Base-by-base conservation (phyloP, 1,284 basidiomycete species). In the Dichomitus squalens region DNA sequence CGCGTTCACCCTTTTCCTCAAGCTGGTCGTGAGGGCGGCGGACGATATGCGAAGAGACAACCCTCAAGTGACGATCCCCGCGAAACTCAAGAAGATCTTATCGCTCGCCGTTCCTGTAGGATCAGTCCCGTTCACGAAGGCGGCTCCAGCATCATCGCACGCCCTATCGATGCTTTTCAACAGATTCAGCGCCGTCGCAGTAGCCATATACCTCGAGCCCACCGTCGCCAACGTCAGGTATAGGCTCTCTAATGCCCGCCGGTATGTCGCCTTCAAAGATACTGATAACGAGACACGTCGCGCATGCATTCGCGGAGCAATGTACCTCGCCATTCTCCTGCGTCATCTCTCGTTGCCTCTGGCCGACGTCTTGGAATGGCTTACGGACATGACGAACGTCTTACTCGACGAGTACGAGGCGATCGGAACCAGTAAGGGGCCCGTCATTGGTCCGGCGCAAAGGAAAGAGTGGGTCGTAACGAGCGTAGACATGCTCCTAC, bases 131-230 rank as follows among this genome's bases (percentile, higher is more conserved):
- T 90, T 89, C 71, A 82, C 82, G 14, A 82, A 84, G 50, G 73
- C 77, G 29, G 70, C 75, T 16, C 78, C 85, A 4, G 85, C 87
- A 0, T 78, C 79, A 0, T 64, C 71, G 3, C 76, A 82, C 31
- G 85, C 92, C 52, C 78, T 93, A 2, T 92, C 93, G 0, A 88
- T 89, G 78, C 79, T 98, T 11, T 88, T 91, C 72, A 98, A 98
- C 72, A 88, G 96, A 25, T 89, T 94, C 67, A 85, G 85, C 41
- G 86, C 90, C 14, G 80, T 93, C 64, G 85, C 91, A 18, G 79
- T 93, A n/a, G 87, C 86, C 6, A 81, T 93, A 49, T 83, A 89
- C 65, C 82, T 96, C 36, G 86, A 90, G 47, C 84, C 88, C 0
- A 75, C 78, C 0, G 68, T 76, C 3, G 63, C 77, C 0, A 78